Conservation (phyloP, 2,329 filamentous ascomycete species). For the Fonsecaea nubica region DNA sequence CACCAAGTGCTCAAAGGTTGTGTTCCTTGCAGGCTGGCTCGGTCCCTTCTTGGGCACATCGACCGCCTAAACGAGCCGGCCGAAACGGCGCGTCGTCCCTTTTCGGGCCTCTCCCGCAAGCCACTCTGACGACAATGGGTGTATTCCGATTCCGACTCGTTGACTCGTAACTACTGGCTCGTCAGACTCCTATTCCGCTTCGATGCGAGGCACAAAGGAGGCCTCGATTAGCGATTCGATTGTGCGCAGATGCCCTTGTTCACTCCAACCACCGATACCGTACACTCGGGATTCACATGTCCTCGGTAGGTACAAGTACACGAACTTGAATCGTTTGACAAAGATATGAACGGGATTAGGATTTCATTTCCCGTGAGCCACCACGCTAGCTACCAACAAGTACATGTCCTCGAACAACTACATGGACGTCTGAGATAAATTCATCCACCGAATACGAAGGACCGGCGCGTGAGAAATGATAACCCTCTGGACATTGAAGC, state of each 20-base stretch:
- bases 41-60: not conserved
- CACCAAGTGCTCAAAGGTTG: not conserved
- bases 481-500: not conserved
- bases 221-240: not conserved
- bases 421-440: not conserved
- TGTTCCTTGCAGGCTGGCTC: not conserved
- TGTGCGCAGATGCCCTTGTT: not conserved
- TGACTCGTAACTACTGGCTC: not conserved
- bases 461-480: not conserved
- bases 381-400: not conserved
- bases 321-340: not conserved
- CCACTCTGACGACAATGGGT: constrained; percentile 5
- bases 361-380: not conserved
- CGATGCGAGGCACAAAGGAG: not conserved
- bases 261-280: not conserved
- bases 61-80: not conserved
- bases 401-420: too few species aligned
- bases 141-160: constrained; percentile 4
- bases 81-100: constrained; percentile 19
- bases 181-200: constrained; percentile 4
- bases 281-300: not conserved
- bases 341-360: not conserved
- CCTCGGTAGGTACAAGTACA: not conserved
- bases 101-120: constrained; percentile 17
- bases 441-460: not conserved